Evolutionary conservation across 1,284 basidiomycete species (phyloP), one percentile per base, ranked within the genome.

Genomic region (Ustilago hordei): DNA sequence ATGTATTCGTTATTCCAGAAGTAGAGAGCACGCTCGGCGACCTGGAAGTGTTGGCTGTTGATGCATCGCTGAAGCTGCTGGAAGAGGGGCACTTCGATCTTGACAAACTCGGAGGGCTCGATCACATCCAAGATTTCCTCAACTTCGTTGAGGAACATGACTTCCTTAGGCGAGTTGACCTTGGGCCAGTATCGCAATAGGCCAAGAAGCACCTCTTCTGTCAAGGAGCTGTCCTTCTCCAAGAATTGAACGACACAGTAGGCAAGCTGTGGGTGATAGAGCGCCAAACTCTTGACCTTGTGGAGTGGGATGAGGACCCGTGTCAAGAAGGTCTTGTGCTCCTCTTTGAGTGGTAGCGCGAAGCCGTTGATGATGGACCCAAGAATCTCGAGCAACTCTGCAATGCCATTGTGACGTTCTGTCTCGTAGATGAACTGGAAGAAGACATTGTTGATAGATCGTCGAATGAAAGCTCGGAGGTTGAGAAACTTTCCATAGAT

Each of bases 291-390:
- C 88, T 98, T 98, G 84, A 95, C 97, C 88, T 99, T 99, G 90
- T 99, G 97, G 50, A 99, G 89, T 1, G 97, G 97, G 61, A 99
- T 91, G 69, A 99, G 92, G n/a, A 94, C 95, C 39, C 95, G 92
- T 36, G 94, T 95, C 78, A 99, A 89, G 90, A 99, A 99, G 3
- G 90, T 95, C 89, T 99, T 99, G 91, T 99, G 97, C 87, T 99
- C 97, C 73, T 98, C 95, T 88, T 99, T 99, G 84, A 99, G 90
- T 31, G 97, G 97, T 5, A 99, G 88, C 2, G 96, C 97, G 83
- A 99, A 99, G 35, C 97, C 97, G 85, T 99, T 99, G 90, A 99
- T 99, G 88, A 99, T 99, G 32, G 96, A 98, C 2, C 97, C 97
- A 47, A 99, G 90, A 73, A 99, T 99, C 87, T 99, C 97, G 71